Base-by-base conservation (phyloP, 306 rosid species). In the Cucumis hystrix region DNA sequence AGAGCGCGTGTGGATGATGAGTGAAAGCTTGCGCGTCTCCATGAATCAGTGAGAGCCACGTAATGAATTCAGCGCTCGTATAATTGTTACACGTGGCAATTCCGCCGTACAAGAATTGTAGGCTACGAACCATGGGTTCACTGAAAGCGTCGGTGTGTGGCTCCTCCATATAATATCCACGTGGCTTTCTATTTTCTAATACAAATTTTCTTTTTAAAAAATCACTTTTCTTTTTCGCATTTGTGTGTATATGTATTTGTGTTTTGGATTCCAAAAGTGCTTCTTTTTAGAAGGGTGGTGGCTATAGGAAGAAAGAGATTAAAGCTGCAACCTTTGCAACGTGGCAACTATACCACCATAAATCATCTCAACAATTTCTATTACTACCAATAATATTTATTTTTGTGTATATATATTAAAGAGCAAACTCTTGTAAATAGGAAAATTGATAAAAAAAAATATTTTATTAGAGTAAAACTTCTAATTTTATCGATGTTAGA, bases 101-200 rank as follows among this genome's bases (percentile, higher is more conserved):
- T 17, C 45, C 47, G 77, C 63, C 40, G 77, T 52, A 73, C 63
- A 25, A 73, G 77, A 30, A 52, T 41, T 4, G 58, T 73, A 17
- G 77, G 77, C 41, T 11, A 69, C 54, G 57, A 6, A 47, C 54
- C 54, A 47, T 47, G 54, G 54, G 75, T 23, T n/a, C 33, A 69
- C 20, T 6, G 75, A 45, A 67, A 41, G 33, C 74, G 74, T 67
- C 74, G 74, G 74, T 67, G 45, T 72, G 62, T 73, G 61, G 77
- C 77, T 73, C 6, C 28, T 51, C 77, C 10, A 25, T 73, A 15
- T 71, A 52, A 73, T 73, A 51, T 33, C 62, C 77, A 73, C 77
- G 77, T 73, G 62, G 62, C 30, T 7, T 17, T 52, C 77, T 23
- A 21, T 43, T 16, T 70, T 13, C 6, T 18, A 18, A 6, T 51